These are phyloP conservation scores for Apiospora saccharicola DNA, from an alignment of 2,329 filamentous ascomycete genomes.

Conservation along the genomic window DNA sequence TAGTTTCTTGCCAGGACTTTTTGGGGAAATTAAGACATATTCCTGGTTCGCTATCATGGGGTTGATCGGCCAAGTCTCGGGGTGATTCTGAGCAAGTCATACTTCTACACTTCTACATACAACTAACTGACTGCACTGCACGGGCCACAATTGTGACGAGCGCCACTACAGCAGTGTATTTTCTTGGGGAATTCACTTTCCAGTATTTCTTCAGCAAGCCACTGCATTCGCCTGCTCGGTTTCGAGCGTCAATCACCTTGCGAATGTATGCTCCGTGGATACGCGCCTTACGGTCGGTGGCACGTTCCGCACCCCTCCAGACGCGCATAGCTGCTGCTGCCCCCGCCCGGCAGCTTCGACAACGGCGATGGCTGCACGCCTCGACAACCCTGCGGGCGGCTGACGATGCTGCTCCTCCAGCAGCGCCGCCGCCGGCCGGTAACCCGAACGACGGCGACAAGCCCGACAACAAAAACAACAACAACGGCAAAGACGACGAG, in stretches of 20 bases:
- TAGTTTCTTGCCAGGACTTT: not conserved
- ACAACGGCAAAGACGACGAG: slow-evolving; percentile 23
- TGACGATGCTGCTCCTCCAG: slow-evolving; percentile 10
- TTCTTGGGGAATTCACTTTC: not conserved
- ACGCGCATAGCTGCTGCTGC: slow-evolving; percentile 24
- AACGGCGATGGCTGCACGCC: slow-evolving; percentile 36
- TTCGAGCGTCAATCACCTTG: slow-evolving; percentile 40
- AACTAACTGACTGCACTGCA: not conserved
- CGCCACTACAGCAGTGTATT: not conserved
- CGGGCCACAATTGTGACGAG: not conserved
- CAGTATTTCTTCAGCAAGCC: slow-evolving; percentile 23
- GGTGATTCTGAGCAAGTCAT: not conserved
- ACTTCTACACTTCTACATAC: not conserved
- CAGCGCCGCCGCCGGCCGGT: slow-evolving; percentile 12
- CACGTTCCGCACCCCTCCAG: slow-evolving; percentile 34
- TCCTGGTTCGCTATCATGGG: not conserved
- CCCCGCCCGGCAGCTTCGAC: slow-evolving; percentile 24
- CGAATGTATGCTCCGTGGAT: slow-evolving; percentile 43
- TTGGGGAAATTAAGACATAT: not conserved
- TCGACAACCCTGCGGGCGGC: slow-evolving; percentile 32
- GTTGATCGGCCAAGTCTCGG: not conserved
- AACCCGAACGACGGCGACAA: slow-evolving; percentile 35
- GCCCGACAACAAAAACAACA: slow-evolving; percentile 25
- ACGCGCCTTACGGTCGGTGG: slow-evolving; percentile 41
- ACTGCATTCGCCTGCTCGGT: slow-evolving; percentile 42